Evolutionary conservation across 139 green algal genomes (phyloP).

Genomic region (Volvox reticuliferus): DNA sequence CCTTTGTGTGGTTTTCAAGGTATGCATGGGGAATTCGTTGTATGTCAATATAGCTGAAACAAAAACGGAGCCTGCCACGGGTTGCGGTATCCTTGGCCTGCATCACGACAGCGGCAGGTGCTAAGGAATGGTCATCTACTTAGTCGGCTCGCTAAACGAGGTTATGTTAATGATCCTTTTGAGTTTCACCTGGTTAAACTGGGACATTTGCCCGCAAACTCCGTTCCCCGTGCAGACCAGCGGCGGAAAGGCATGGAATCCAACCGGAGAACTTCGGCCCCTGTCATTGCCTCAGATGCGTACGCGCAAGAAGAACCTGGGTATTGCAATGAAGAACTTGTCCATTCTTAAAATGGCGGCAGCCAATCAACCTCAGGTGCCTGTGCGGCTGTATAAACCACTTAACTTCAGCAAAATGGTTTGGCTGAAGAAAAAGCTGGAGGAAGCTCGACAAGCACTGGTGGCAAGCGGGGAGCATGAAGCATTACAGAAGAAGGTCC

Average conservation of each 20-base stretch:
- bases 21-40: background rate
- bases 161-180: no score
- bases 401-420: constrained; percentile 49
- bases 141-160: no score
- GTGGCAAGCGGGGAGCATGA: background rate
- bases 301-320: constrained; percentile 66
- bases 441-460: constrained; percentile 11
- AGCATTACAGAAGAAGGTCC: background rate
- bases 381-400: constrained; percentile 62
- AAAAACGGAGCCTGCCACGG: no score
- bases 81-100: no score
- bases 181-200: background rate
- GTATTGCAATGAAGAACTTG: constrained; percentile 61
- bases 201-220: background rate
- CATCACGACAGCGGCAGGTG: no score
- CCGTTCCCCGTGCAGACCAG: constrained; percentile 50
- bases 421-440: constrained; percentile 54
- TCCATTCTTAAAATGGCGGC: constrained; percentile 63
- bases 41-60: no score
- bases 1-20: constrained; percentile 70
- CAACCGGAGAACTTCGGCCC: constrained; percentile 62
- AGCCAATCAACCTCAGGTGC: constrained; percentile 49
- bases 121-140: no score
- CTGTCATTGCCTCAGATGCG: constrained; percentile 60
- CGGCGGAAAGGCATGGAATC: constrained; percentile 76